These are phyloP conservation scores for Phytopythium ostracodes DNA, from an alignment of 352 stramenopile genomes.

Conservation along the genomic window DNA sequence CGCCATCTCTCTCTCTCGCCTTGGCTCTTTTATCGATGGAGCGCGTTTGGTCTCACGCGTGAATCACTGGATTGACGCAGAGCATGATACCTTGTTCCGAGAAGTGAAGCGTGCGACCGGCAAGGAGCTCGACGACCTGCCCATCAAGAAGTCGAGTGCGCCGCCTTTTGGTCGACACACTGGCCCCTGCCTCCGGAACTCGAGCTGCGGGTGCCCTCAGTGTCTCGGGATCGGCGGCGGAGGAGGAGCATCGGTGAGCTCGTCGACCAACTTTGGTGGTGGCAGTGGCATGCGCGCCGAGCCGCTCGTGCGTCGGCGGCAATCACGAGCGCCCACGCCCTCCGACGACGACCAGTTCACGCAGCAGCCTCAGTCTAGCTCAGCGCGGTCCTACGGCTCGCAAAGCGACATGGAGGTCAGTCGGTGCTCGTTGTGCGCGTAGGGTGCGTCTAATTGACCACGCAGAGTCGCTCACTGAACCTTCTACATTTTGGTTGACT, in stretches of 20 bases:
- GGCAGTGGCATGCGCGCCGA: constrained; percentile 15
- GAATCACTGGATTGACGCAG: constrained; percentile 22
- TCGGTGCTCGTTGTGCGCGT: background rate
- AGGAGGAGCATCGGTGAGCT: background rate
- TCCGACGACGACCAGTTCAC: constrained; percentile 28
- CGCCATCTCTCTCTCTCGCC: background rate
- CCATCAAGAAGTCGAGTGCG: constrained; percentile 32
- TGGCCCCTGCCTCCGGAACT: constrained; percentile 63
- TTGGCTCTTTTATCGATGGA: no score
- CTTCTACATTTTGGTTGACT: background rate
- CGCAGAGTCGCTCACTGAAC: constrained; percentile 1
- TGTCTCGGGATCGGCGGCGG: constrained; percentile 16
- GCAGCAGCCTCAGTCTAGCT: constrained; percentile 24
- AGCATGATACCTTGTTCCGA: constrained; percentile 77
- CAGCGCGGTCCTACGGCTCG: constrained; percentile 15
- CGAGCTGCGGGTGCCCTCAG: constrained; percentile 64
- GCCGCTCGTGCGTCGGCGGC: constrained; percentile 6
- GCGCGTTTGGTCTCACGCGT: no score
- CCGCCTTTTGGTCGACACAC: constrained; percentile 22
- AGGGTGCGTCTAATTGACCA: background rate
- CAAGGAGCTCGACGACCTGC: constrained; percentile 58
- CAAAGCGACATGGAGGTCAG: constrained; percentile 55
- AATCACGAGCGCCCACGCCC: constrained; percentile 18
- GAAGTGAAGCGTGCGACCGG: constrained; percentile 79
- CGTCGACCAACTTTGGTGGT: constrained; percentile 8